Evolutionary conservation across 805 yeast species (phyloP).

Genomic region (Teunomyces cretensis): DNA sequence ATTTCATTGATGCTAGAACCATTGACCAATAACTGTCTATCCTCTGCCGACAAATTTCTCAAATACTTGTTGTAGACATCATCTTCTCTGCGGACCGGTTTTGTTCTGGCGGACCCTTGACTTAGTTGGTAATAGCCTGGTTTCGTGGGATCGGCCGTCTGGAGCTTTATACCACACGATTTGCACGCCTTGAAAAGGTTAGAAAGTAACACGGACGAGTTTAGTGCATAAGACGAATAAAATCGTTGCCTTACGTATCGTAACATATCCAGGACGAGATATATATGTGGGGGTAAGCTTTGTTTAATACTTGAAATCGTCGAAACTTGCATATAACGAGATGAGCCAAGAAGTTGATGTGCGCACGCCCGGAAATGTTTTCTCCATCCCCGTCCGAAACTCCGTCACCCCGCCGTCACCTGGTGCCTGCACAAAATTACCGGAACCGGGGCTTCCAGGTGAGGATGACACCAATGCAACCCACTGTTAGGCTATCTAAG

Average conservation of each 20-base stretch:
- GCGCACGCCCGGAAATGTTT: not conserved
- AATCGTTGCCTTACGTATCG: not conserved
- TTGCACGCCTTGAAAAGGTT: conserved; percentile 34
- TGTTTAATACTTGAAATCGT: no score
- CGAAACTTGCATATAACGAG: not conserved
- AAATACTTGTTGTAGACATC: conserved; percentile 19
- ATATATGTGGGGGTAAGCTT: no score
- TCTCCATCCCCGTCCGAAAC: no score
- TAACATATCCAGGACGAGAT: not conserved
- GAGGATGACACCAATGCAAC: no score
- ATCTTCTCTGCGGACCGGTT: conserved; percentile 21
- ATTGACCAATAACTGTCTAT: conserved; percentile 25
- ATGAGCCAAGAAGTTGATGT: not conserved
- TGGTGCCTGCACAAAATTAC: no score
- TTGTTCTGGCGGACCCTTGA: not conserved
- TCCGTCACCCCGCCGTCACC: no score
- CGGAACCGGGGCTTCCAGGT: no score
- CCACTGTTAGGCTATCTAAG: no score
- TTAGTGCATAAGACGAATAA: conserved; percentile 5
- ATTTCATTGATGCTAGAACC: conserved; percentile 5
- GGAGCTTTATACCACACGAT: conserved; percentile 60
- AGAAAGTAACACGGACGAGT: conserved; percentile 10
- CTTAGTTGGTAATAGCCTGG: conserved; percentile 45
- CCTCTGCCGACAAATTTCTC: conserved; percentile 22
- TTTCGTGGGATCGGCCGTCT: conserved; percentile 29